Evolutionary conservation across 2,329 filamentous ascomycete species (phyloP), one percentile per base, ranked within the genome.

Genomic region (Thielaviopsis euricoi): DNA sequence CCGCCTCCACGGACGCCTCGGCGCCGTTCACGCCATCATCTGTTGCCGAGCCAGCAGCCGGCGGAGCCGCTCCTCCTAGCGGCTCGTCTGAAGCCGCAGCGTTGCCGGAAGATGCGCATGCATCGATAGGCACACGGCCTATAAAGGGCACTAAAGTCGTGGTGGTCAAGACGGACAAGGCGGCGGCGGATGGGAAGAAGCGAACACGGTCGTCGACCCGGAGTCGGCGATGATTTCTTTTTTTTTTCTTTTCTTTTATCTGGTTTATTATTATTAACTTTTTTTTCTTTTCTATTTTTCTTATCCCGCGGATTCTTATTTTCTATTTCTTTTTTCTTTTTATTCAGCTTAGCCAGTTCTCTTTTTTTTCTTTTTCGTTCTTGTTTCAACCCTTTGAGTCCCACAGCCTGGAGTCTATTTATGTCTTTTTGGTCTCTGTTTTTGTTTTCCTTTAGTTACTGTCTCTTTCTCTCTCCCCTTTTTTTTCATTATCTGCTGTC

Each of bases 191-290:
- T 43, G 59, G 61, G 40, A 62, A 61, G 52, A 66, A 65, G 54
- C 61, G 62, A 37, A 64, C 64, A 48, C 62, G 64, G 37, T 54
- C 61, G 21, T 63, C 63, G 22, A 60, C 61, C 6, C 59, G 64
- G 21, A 61, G 62, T 40, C 59, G 64, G 40, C 43, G 56, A 43
- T 60, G 53, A 58, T 33, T n/a, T 13, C 17, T 40, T 4, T 19
- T 26, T 26, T 17, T n/a, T 37, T 17, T 15, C n/a, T 19, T 56
- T 49, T 50, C 43, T 33, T 19, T 26, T 26, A n/a, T n/a, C n/a
- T n/a, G n/a, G n/a, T n/a, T 26, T 26, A 26, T 26, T 53, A 37
- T 58, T 48, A n/a, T 5, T 40, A 26, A 9, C 7, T 26, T 26
- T 26, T 26, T 26, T 26, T 26, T 26, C 25, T 7, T 26, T 7